phyloP scores from a whole-genome alignment of 2,329 filamentous ascomycete species.

The Fonsecaea monophora region DNA sequence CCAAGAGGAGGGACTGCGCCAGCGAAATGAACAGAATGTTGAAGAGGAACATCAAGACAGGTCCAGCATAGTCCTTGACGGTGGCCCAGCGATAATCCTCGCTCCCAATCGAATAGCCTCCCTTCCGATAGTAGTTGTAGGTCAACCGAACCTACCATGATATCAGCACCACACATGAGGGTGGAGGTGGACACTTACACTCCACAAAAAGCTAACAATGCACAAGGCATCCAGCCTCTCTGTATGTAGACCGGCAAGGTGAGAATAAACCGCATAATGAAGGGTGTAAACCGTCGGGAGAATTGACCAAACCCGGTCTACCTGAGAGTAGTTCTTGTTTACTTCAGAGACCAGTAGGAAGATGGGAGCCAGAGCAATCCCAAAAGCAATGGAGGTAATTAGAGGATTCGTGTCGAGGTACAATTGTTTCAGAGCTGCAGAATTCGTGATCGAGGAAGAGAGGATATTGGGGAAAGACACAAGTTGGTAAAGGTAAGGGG shows the following conservation, averaged over 20 bases:
- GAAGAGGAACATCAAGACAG: conserved; percentile 76
- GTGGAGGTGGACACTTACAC: conserved; percentile 60
- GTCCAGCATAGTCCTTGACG: conserved; percentile 69
- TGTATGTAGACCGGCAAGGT: conserved; percentile 73
- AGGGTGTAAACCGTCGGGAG: conserved; percentile 84
- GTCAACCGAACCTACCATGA: conserved; percentile 74
- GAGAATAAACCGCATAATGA: conserved; percentile 85
- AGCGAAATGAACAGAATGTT: conserved; percentile 90
- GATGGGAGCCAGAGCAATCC: conserved; percentile 71
- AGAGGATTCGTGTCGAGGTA: conserved; percentile 89
- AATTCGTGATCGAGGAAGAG: conserved; percentile 64
- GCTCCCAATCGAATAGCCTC: conserved; percentile 84
- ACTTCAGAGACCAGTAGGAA: conserved; percentile 80
- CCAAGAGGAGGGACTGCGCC: conserved; percentile 81
- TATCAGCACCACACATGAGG: conserved; percentile 13
- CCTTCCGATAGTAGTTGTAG: conserved; percentile 96
- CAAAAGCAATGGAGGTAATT: conserved; percentile 74
- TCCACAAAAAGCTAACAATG: conserved; percentile 77
- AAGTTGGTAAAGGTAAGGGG: conserved; percentile 75
- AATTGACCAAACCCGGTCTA: conserved; percentile 91
- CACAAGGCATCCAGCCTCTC: conserved; percentile 75
- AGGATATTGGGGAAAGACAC: conserved; percentile 72
- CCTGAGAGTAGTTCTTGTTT: conserved; percentile 95
- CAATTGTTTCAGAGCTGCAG: conserved; percentile 69
- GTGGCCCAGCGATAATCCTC: conserved; percentile 96